Evolutionary conservation across 495 filamentous ascomycete genomes (phyloP).

Genomic region (Aspergillus avenaceus): DNA sequence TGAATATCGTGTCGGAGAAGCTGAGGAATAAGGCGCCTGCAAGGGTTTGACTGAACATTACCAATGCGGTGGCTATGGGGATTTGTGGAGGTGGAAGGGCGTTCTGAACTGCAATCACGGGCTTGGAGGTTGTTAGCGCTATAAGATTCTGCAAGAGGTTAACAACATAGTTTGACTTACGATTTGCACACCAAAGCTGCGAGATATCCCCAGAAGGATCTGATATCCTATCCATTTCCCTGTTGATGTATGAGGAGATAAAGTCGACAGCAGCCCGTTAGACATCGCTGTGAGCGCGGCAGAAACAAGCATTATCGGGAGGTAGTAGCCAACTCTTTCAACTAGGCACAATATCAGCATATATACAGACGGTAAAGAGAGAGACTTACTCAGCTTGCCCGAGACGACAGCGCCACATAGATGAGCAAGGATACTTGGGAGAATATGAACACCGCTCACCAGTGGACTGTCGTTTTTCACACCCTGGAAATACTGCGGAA

Average conservation of each 20-base stretch:
- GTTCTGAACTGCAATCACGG: slow-evolving; percentile 65
- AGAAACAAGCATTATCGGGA: slow-evolving; percentile 62
- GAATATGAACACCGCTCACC: slow-evolving; percentile 1
- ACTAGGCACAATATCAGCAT: no score
- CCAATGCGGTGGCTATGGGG: slow-evolving; percentile 59
- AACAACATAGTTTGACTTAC: neutral
- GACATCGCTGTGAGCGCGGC: slow-evolving; percentile 59
- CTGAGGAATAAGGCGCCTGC: slow-evolving; percentile 70
- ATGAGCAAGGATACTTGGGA: no score
- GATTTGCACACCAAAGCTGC: slow-evolving; percentile 65
- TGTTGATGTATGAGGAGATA: slow-evolving; percentile 33
- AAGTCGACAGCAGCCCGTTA: slow-evolving; percentile 63
- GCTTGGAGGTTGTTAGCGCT: slow-evolving; percentile 2
- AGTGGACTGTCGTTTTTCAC: neutral
- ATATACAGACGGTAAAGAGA: no score
- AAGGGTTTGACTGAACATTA: slow-evolving; percentile 66
- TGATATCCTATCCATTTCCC: slow-evolving; percentile 72
- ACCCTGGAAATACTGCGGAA: slow-evolving; percentile 3
- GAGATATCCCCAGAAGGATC: slow-evolving; percentile 60
- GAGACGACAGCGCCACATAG: no score
- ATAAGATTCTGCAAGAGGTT: neutral
- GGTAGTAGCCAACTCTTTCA: slow-evolving; percentile 60
- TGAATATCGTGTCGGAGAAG: slow-evolving; percentile 72
- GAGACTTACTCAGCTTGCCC: no score
- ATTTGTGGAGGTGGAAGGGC: slow-evolving; percentile 60